Percentiles rank a stretch among this genome's conserved stretches.
These are phyloP conservation scores for Penicillium crustosum DNA, from an alignment of 2,329 filamentous ascomycete species.

Conservation along the genomic window DNA sequence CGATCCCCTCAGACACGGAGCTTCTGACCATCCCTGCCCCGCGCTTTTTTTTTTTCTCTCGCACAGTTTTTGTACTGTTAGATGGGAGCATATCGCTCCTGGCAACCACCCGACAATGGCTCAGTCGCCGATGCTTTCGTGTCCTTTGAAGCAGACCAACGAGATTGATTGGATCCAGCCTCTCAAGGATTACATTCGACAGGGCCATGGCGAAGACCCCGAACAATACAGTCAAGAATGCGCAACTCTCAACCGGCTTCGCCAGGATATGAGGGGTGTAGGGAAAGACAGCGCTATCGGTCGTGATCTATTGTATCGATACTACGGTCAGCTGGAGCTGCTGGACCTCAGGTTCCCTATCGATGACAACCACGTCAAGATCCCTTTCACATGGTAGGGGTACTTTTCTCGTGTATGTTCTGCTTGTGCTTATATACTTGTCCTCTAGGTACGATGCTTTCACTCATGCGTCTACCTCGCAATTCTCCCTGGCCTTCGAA, in stretches of 20 bases:
- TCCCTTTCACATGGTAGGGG: slow-evolving; percentile 90
- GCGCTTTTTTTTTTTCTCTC: slow-evolving; percentile 1
- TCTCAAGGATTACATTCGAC: slow-evolving; percentile 87
- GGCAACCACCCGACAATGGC: slow-evolving; percentile 57
- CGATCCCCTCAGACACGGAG: slow-evolving; percentile 19
- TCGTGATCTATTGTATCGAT: slow-evolving; percentile 89
- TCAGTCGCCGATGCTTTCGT: slow-evolving; percentile 92
- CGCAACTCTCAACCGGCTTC: slow-evolving; percentile 84
- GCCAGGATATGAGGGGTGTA: slow-evolving; percentile 97
- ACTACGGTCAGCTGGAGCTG: slow-evolving; percentile 95
- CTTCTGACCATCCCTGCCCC: slow-evolving; percentile 14
- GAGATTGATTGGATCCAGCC: slow-evolving; percentile 97
- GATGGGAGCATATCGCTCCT: slow-evolving; percentile 42
- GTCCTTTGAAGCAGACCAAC: slow-evolving; percentile 88
- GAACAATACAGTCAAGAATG: slow-evolving; percentile 96
- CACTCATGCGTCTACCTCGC: slow-evolving; percentile 93
- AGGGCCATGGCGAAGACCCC: slow-evolving; percentile 93
- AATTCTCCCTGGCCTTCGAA: slow-evolving; percentile 95
- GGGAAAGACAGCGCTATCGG: slow-evolving; percentile 95
- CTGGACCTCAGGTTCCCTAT: slow-evolving; percentile 93
- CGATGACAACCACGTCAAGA: slow-evolving; percentile 98
- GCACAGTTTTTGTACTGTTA: slow-evolving; percentile 11
- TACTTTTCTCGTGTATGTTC: background rate
- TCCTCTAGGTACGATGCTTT: slow-evolving; percentile 90
- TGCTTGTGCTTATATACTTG: slow-evolving; percentile 1